Evolutionary conservation across 2,329 filamentous ascomycete species (phyloP).

Genomic region (Teratosphaeria viscida): DNA sequence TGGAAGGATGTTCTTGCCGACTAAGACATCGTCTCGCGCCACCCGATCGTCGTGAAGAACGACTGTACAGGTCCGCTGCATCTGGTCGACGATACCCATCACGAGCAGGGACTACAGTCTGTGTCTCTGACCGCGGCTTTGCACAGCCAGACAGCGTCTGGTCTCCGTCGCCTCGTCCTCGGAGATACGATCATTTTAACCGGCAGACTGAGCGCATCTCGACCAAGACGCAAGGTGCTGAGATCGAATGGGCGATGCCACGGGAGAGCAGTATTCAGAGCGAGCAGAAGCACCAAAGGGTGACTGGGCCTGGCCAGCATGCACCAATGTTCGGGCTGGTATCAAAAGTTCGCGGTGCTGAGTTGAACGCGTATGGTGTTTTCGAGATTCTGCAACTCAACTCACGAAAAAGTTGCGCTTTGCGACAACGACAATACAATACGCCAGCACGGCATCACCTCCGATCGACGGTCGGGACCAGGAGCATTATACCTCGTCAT

Average conservation of each 20-base stretch:
- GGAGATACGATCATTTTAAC: background rate
- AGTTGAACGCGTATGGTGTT: background rate
- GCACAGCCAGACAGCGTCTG: background rate
- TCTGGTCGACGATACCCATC: conserved; percentile 12
- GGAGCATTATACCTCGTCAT: background rate
- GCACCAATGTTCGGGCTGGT: background rate
- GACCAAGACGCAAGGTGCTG: background rate
- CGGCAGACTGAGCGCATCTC: background rate
- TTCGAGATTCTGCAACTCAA: background rate
- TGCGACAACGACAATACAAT: background rate
- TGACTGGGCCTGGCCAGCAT: too few species aligned
- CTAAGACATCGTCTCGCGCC: conserved; percentile 20
- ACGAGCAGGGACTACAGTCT: background rate
- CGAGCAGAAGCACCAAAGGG: too few species aligned
- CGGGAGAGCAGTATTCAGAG: too few species aligned
- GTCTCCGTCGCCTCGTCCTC: background rate
- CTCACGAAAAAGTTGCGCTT: background rate
- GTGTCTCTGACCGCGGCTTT: background rate
- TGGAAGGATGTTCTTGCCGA: conserved; percentile 17
- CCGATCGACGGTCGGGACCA: background rate
- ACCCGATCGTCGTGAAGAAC: conserved; percentile 24
- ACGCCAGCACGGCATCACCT: background rate
- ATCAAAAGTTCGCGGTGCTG: background rate
- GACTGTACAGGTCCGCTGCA: conserved; percentile 19
- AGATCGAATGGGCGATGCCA: background rate